Percentiles rank a stretch among this genome's conserved stretches.
phyloP scores from a whole-genome alignment of 345 rosid species.

The Atalantia buxifolia region DNA sequence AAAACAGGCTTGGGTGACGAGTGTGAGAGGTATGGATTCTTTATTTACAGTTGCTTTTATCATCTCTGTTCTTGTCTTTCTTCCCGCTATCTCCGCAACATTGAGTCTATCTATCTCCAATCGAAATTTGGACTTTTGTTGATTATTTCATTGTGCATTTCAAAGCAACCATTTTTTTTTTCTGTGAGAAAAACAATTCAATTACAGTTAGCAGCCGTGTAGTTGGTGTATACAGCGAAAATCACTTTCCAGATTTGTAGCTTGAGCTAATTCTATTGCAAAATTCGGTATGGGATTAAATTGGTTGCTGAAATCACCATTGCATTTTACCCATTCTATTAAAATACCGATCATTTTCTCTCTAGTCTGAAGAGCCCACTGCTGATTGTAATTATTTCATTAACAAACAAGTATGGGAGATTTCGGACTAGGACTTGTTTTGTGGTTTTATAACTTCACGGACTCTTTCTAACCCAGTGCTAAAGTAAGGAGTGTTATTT shows the following conservation, averaged over 20 bases:
- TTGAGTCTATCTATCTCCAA: background rate
- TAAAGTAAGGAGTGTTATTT: background rate
- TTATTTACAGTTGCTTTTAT: too few relatives aligned
- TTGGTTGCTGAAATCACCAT: background rate
- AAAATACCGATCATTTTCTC: background rate
- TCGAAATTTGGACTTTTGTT: background rate
- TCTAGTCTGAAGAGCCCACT: background rate
- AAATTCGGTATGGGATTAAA: background rate
- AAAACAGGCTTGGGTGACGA: too few relatives aligned
- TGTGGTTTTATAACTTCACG: background rate
- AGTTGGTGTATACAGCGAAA: background rate
- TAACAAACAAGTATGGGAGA: background rate
- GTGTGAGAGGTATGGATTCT: too few relatives aligned
- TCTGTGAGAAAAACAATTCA: background rate
- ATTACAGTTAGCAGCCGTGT: background rate
- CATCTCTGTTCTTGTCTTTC: background rate
- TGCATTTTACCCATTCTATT: background rate
- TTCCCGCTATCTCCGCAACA: background rate
- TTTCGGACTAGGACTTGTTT: background rate
- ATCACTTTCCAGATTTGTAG: background rate
- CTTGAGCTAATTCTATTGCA: background rate
- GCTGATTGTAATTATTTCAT: background rate
- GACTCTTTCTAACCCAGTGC: too few relatives aligned
- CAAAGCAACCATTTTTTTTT: too few relatives aligned
- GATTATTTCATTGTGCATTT: background rate